A percentile compares a stretch with the other conserved stretches of the same genome.
phyloP scores from a whole-genome alignment of 257 asterid species.

The Lycium barbarum region DNA sequence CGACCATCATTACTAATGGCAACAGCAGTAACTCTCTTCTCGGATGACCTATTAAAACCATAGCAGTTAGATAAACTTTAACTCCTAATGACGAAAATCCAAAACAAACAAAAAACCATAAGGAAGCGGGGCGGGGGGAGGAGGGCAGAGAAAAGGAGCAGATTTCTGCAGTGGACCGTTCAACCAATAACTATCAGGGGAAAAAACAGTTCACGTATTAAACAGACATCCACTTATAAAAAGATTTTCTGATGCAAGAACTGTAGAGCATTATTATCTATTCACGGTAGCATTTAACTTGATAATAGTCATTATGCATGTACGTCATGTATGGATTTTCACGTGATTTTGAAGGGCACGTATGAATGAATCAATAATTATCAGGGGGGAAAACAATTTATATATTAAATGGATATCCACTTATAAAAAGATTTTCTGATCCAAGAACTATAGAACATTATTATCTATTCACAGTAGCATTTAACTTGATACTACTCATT shows the following conservation, averaged over 20 bases:
- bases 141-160: not conserved
- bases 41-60: constrained; percentile 62
- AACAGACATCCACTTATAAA: not conserved
- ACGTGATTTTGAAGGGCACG: too few species aligned
- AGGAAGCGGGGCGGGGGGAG: not conserved
- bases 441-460: not conserved
- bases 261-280: not conserved
- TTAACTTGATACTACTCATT: not conserved
- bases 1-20: constrained; percentile 69
- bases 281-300: not conserved
- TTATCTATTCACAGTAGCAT: not conserved
- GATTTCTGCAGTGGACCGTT: not conserved
- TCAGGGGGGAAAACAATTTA: not conserved
- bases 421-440: not conserved
- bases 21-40: constrained; percentile 93
- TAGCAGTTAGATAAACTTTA: constrained; percentile 7
- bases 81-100: not conserved
- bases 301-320: not conserved
- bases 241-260: not conserved
- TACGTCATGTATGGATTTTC: too few species aligned
- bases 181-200: not conserved
- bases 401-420: not conserved
- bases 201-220: not conserved
- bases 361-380: not conserved
- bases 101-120: not conserved